Evolutionary conservation across 305 asterid genomes (phyloP), one percentile per base, ranked within the genome.

Genomic region (Stenogyne calaminthoides): DNA sequence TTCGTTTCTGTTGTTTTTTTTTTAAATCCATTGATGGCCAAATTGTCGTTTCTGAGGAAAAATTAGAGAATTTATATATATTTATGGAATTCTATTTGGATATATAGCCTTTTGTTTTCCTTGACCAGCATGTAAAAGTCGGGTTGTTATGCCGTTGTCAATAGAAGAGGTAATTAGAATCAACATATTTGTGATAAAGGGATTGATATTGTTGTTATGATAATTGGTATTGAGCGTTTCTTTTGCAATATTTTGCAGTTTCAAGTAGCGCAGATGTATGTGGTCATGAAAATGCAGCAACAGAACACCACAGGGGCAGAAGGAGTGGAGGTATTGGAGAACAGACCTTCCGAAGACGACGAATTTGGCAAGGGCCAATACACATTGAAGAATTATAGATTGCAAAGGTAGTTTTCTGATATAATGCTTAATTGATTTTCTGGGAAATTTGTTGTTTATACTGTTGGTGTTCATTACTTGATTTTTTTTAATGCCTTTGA

Each of bases 251-350:
- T 57, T 51, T 62, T 81, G 89, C 91, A 89, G 97, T 91, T 85
- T 83, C 97, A 91, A 85, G 74, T 87, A 79, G 98, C 96, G 19
- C 98, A 89, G 75, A 91, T 88, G 96, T 89, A 88, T 72, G 85
- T 84, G 88, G 87, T 89, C 34, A 89, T 91, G 96, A 91, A 87
- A 87, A 89, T 93, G 98, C 96, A 91, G 87, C 96, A 89, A 69
- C 80, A 93, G 85, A 93, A 69, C 85, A 93, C 96, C 56, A 71
- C 78, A 14, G 91, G 90, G n/a, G 52, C 81, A 16, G 97, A 93
- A 81, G 98, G 98, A 74, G 98, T 93, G 72, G 98, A 91, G 86
- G 84, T 93, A 51, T 77, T 93, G 82, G 97, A 91, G 81, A 93
- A 91, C 78, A 88, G 78, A 63, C 88, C 95, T 27, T 93, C 91